Conservation (phyloP, 164 flowering plant genomes). For the Piper longum region DNA sequence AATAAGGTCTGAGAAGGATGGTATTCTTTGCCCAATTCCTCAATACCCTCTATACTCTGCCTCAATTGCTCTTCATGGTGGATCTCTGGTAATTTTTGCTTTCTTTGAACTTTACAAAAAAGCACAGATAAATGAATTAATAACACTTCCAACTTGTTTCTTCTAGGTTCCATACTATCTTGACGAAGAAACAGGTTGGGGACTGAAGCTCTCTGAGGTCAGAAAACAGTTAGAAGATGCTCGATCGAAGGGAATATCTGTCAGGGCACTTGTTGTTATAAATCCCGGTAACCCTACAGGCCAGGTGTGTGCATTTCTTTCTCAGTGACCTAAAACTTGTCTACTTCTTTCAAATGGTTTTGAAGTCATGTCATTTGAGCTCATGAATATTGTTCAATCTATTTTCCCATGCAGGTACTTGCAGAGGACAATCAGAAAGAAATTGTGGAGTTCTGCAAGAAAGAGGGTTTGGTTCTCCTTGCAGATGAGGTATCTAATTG, state of each 20-base stretch:
- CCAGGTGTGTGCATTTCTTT: constrained; percentile 39
- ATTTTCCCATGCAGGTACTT: constrained; percentile 47
- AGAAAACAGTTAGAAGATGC: constrained; percentile 70
- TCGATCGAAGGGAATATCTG: constrained; percentile 56
- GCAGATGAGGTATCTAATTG: constrained; percentile 79
- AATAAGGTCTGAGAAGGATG: constrained; percentile 77
- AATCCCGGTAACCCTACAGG: constrained; percentile 99
- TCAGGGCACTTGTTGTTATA: constrained; percentile 94
- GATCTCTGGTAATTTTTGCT: constrained; percentile 59
- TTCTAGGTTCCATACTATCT: constrained; percentile 92
- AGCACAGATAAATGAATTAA: too few species aligned
- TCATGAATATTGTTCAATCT: too few species aligned
- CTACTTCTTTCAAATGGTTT: not conserved
- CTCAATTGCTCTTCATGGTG: constrained; percentile 96
- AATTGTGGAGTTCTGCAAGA: constrained; percentile 89
- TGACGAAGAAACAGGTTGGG: constrained; percentile 93
- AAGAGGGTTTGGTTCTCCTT: constrained; percentile 86
- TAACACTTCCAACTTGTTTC: not conserved
- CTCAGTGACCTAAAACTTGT: not conserved
- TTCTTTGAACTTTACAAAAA: not conserved
- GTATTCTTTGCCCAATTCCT: constrained; percentile 95
- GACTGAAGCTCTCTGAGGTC: constrained; percentile 73
- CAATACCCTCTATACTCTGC: constrained; percentile 98
- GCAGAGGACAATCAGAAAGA: constrained; percentile 76
- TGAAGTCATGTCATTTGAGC: too few species aligned